Evolutionary conservation across 2,329 filamentous ascomycete species (phyloP).

Genomic region (Clonostachys rosea): DNA sequence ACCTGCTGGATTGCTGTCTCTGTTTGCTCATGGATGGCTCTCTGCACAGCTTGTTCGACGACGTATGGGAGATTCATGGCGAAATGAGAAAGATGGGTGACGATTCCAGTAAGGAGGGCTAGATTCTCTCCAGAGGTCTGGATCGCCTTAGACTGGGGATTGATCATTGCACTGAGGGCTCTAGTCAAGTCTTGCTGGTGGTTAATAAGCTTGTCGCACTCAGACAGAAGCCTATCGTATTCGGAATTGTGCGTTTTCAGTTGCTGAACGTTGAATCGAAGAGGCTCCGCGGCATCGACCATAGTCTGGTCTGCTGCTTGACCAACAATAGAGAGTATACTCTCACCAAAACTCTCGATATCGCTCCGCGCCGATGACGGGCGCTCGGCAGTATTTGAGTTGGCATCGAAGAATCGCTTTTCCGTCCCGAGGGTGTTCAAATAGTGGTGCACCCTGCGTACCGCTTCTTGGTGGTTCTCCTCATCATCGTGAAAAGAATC

Average conservation of each 20-base stretch:
- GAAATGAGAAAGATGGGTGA: constrained; percentile 14
- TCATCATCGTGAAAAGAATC: constrained; percentile 15
- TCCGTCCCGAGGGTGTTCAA: constrained; percentile 6
- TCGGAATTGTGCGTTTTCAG: too few relatives aligned
- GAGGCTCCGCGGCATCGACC: constrained; percentile 18
- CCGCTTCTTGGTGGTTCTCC: constrained; percentile 10
- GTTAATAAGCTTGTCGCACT: too few relatives aligned
- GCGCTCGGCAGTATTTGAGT: too few relatives aligned
- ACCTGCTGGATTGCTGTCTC: constrained; percentile 10
- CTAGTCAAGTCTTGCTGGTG: constrained; percentile 3
- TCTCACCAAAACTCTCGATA: constrained; percentile 8
- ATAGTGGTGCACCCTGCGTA: constrained; percentile 14
- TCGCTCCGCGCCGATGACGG: constrained; percentile 1
- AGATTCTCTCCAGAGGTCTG: constrained; percentile 11
- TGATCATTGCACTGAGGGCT: constrained; percentile 9
- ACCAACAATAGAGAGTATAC: constrained; percentile 20
- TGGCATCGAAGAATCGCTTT: too few relatives aligned
- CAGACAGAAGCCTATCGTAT: too few relatives aligned
- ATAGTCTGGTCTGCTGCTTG: constrained; percentile 22
- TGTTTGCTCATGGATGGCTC: constrained; percentile 11
- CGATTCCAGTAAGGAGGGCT: constrained; percentile 6
- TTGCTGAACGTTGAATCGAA: constrained; percentile 7
- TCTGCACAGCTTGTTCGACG: constrained; percentile 14
- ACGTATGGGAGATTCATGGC: constrained; percentile 14
- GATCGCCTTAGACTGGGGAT: constrained; percentile 9